Evolutionary conservation across 2,329 filamentous ascomycete genomes (phyloP).

Genomic region (Cladobotryum protrusum): DNA sequence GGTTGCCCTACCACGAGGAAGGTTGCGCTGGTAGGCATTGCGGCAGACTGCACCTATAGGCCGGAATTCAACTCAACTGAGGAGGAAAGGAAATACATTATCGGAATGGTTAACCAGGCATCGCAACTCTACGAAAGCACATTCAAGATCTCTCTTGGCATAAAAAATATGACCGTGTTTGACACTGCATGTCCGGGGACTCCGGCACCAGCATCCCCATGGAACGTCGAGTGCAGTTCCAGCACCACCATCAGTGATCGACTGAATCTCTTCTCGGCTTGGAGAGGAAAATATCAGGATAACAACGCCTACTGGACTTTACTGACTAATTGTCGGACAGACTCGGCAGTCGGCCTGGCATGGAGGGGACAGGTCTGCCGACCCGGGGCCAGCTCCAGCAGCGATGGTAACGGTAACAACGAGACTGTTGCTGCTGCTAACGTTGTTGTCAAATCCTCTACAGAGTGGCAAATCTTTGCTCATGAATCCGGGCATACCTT

Average conservation of each 20-base stretch:
- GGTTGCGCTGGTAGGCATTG: conserved; percentile 85
- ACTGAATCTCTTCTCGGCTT: conserved; percentile 79
- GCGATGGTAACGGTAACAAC: conserved; percentile 41
- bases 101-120: conserved; percentile 77
- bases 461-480: conserved; percentile 93
- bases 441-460: conserved; percentile 75
- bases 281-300: conserved; percentile 74
- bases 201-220: conserved; percentile 60
- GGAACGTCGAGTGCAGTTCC: conserved; percentile 72
- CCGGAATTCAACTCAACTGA: conserved; percentile 59
- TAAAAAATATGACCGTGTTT: conserved; percentile 78
- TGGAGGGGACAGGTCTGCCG: conserved; percentile 88
- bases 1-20: conserved; percentile 88
- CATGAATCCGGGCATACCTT: conserved; percentile 94
- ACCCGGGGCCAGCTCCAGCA: conserved; percentile 48
- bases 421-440: conserved; percentile 82
- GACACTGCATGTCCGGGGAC: conserved; percentile 68
- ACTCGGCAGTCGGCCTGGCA: conserved; percentile 79
- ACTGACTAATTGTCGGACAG: conserved; percentile 74
- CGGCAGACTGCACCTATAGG: conserved; percentile 88
- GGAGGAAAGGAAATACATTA: conserved; percentile 64
- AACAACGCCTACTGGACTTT: conserved; percentile 90
- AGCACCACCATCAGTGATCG: conserved; percentile 64
- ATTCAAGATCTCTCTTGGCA: conserved; percentile 91
- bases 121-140: conserved; percentile 82